These are phyloP conservation scores for Dillenia suffruticosa DNA, from an alignment of 164 flowering plant species.

Conservation along the genomic window DNA sequence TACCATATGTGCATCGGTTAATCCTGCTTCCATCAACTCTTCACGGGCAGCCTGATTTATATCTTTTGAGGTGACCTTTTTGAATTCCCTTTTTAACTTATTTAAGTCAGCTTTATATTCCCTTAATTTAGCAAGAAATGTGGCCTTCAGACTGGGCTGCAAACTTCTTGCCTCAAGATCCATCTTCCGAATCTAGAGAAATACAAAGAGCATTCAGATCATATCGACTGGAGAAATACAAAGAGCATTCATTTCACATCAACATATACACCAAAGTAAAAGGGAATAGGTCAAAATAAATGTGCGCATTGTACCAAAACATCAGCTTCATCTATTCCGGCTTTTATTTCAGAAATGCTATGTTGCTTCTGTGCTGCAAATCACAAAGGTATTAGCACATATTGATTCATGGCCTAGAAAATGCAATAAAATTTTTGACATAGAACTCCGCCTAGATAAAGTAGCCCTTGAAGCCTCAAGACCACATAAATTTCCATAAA, in stretches of 20 bases:
- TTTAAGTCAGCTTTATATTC: constrained; percentile 73
- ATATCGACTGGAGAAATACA: background rate
- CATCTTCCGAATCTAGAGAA: constrained; percentile 66
- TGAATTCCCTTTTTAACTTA: constrained; percentile 56
- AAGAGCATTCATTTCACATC: background rate
- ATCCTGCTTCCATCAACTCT: constrained; percentile 58
- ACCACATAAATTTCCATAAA: too few relatives aligned
- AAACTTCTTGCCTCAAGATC: constrained; percentile 75
- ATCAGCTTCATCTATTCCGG: constrained; percentile 67
- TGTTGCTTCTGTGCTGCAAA: constrained; percentile 47
- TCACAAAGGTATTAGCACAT: background rate
- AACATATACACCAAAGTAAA: background rate
- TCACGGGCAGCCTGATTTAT: constrained; percentile 45
- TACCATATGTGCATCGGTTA: constrained; percentile 46
- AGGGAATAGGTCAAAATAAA: background rate
- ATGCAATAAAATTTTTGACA: too few relatives aligned
- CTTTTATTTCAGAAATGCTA: constrained; percentile 46
- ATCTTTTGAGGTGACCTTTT: constrained; percentile 36
- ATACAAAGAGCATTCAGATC: background rate
- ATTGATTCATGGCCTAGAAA: too few relatives aligned
- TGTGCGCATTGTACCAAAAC: constrained; percentile 39
- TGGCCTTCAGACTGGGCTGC: constrained; percentile 64
- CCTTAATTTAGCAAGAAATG: constrained; percentile 66
- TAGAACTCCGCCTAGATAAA: too few relatives aligned
- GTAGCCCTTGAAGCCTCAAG: too few relatives aligned